Conservation (phyloP, 371 early-diverging fungal species). For the Mycotypha africana region DNA sequence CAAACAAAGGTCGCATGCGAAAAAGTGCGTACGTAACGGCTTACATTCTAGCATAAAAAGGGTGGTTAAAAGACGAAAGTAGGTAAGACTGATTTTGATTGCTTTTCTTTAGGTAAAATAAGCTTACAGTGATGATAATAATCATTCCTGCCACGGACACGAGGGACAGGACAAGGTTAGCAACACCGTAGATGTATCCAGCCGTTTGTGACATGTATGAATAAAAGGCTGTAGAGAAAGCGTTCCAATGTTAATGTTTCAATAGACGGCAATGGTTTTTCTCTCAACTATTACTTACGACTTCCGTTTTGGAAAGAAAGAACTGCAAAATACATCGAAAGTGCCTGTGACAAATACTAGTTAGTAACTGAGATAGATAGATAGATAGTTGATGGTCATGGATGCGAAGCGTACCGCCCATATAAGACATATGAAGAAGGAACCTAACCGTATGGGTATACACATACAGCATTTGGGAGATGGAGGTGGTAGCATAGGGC, state of each 20-base stretch:
- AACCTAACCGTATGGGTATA: conserved; percentile 22
- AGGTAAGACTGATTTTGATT: neutral
- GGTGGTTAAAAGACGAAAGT: neutral
- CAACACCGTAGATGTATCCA: conserved; percentile 17
- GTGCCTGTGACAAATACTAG: conserved; percentile 16
- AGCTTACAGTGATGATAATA: conserved; percentile 10
- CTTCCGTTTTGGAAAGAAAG: conserved; percentile 26
- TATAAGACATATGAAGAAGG: conserved; percentile 17
- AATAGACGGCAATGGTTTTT: no score
- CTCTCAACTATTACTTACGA: no score
- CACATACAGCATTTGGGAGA: conserved; percentile 19
- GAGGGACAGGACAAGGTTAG: conserved; percentile 19
- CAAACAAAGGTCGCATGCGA: conserved; percentile 21
- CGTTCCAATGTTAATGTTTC: no score
- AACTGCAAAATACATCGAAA: conserved; percentile 29
- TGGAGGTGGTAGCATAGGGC: no score
- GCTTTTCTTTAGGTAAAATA: no score
- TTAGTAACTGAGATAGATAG: neutral
- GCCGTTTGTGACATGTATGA: conserved; percentile 18
- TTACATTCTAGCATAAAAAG: neutral
- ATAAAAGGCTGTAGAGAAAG: no score
- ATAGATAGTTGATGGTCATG: no score
- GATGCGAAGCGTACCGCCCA: no score
- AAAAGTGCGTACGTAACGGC: conserved; percentile 1
- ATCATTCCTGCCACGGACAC: conserved; percentile 20